Evolutionary conservation across 106 monocot genomes (phyloP).

Genomic region (Phalaenopsis equestris): DNA sequence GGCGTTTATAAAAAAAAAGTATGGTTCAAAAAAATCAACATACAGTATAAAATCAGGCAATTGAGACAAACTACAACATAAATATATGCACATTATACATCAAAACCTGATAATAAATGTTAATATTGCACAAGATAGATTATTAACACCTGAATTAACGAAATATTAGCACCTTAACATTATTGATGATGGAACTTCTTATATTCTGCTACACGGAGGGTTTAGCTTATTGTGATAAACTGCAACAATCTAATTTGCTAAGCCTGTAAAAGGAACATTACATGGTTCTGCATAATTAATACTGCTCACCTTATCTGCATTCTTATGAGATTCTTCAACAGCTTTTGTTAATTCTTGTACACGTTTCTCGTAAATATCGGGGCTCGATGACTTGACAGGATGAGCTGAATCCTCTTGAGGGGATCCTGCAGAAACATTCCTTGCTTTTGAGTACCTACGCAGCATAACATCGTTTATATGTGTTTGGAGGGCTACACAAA

Average conservation of each 20-base stretch:
- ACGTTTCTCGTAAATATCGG: constrained; percentile 59
- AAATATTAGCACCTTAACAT: no score
- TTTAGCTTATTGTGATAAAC: background rate
- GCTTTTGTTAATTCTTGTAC: constrained; percentile 60
- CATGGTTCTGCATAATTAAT: background rate
- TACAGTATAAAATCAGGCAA: no score
- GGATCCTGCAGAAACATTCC: constrained; percentile 38
- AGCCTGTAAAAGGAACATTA: background rate
- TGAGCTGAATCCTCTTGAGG: constrained; percentile 54
- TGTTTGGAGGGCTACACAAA: constrained; percentile 98
- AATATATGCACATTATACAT: no score
- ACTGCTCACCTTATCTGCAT: constrained; percentile 60
- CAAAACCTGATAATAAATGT: no score
- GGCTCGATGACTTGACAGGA: constrained; percentile 32
- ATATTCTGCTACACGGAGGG: no score
- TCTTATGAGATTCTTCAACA: constrained; percentile 83
- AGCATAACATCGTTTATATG: constrained; percentile 99
- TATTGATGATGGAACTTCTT: no score
- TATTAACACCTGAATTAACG: no score
- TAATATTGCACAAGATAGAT: no score
- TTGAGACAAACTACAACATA: no score
- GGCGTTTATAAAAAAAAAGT: no score
- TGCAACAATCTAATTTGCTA: background rate
- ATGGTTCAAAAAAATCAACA: no score
- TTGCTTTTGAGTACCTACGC: constrained; percentile 90